Percentiles rank a stretch among this genome's conserved stretches.
Conservation (phyloP, 106 monocot species). For the Cymbidium sinense region DNA sequence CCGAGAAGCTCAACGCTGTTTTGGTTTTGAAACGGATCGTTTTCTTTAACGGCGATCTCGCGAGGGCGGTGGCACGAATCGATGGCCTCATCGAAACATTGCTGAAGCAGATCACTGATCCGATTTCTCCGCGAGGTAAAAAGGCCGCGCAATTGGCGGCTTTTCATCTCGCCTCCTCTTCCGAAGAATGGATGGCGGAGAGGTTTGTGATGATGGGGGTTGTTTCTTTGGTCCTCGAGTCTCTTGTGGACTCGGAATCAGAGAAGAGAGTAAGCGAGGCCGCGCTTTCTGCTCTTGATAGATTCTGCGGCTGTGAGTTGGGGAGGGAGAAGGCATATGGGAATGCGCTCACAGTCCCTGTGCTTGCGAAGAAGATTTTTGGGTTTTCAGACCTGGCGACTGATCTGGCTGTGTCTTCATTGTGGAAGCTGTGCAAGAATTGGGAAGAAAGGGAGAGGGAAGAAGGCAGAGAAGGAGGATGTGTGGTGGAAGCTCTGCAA, state of each 20-base stretch:
- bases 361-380: constrained; percentile 55
- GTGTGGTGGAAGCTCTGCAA: constrained; percentile 33
- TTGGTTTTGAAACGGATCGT: constrained; percentile 25
- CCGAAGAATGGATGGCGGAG: not conserved
- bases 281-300: constrained; percentile 34
- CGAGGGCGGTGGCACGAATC: not conserved
- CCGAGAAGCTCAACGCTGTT: constrained; percentile 32
- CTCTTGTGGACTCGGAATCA: constrained; percentile 32
- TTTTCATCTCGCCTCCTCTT: constrained; percentile 31
- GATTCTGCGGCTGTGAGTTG: constrained; percentile 5
- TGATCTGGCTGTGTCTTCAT: constrained; percentile 29
- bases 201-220: constrained; percentile 34
- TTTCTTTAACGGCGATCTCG: not conserved
- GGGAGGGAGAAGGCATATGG: constrained; percentile 12
- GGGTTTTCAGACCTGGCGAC: constrained; percentile 36
- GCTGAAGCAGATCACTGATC: constrained; percentile 37
- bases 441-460: not conserved
- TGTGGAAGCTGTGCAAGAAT: constrained; percentile 37
- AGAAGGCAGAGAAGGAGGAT: not conserved
- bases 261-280: constrained; percentile 61
- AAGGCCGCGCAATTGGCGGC: constrained; percentile 43
- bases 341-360: constrained; percentile 29
- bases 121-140: constrained; percentile 48
- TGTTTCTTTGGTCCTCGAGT: constrained; percentile 35
- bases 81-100: constrained; percentile 30